A percentile compares a stretch with the other conserved stretches of the same genome.
These are phyloP conservation scores for Cercospora sp. DNA, from an alignment of 2,329 filamentous ascomycete species.

Conservation along the genomic window DNA sequence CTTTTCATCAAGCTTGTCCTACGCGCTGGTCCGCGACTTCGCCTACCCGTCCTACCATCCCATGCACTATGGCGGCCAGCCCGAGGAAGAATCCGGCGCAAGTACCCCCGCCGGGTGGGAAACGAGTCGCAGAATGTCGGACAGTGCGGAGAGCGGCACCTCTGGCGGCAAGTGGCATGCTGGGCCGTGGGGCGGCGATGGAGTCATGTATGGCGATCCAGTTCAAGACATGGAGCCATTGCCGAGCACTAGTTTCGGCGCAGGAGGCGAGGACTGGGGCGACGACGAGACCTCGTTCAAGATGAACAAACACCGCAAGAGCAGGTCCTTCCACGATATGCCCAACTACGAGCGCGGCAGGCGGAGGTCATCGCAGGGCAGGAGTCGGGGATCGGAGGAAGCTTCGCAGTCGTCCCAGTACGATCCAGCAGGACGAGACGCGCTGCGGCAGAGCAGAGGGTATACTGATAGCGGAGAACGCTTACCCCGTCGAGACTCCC, in stretches of 20 bases:
- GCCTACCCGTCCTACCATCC: slow-evolving; percentile 82
- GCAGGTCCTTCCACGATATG: slow-evolving; percentile 82
- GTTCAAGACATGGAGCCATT: slow-evolving; percentile 34
- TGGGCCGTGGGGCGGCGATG: slow-evolving; percentile 48
- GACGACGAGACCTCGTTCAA: slow-evolving; percentile 26
- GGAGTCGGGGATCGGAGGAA: slow-evolving; percentile 40
- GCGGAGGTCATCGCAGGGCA: slow-evolving; percentile 53
- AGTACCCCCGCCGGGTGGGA: slow-evolving; percentile 86
- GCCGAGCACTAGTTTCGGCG: slow-evolving; percentile 40
- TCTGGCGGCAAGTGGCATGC: slow-evolving; percentile 53
- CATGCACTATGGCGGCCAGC: slow-evolving; percentile 90
- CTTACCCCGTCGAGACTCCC: slow-evolving; percentile 49
- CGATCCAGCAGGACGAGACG: slow-evolving; percentile 37
- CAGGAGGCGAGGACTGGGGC: slow-evolving; percentile 22
- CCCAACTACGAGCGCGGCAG: slow-evolving; percentile 66
- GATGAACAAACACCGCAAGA: slow-evolving; percentile 39
- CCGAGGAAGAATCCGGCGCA: slow-evolving; percentile 72
- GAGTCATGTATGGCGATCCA: slow-evolving; percentile 34
- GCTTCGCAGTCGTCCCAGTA: slow-evolving; percentile 23
- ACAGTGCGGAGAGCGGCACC: slow-evolving; percentile 49
- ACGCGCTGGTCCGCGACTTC: slow-evolving; percentile 93
- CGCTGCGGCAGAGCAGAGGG: slow-evolving; percentile 36
- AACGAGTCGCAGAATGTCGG: slow-evolving; percentile 72
- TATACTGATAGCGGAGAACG: slow-evolving; percentile 31
- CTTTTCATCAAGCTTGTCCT: slow-evolving; percentile 81